Base-by-base conservation (phyloP, 139 green algal genomes). In the Mychonastes homosphaera region DNA sequence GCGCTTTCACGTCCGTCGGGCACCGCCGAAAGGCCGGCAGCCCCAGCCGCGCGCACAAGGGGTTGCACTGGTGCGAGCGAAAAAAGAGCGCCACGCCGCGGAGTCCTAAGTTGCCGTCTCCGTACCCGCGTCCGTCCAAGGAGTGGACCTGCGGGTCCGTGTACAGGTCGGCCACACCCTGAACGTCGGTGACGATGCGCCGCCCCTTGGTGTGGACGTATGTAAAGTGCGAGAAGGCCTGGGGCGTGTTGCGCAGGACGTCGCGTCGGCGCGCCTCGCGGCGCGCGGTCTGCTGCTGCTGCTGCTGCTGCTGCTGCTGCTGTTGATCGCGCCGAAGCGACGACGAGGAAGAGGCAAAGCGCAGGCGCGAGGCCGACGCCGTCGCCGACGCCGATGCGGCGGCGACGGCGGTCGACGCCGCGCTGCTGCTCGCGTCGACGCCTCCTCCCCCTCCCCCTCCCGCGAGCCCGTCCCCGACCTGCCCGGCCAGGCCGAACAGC, bases 61-160 rank as follows among this genome's bases (percentile, higher is more conserved):
- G 35, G 56, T 76, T 79, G 70, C 75, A 82, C 56, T 73, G 63
- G 53, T 82, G 74, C 3, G 54, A 64, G 15, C 64, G 29, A 64
- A 82, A 82, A 56, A 82, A 79, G 29, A 79, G 64, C 35, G 63
- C 70, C 67, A 77, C 72, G 48, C 74, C 53, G 28, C 55, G 49
- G 32, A 54, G 16, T 1, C 64, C 59, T 36, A 73, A 60, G 44
- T 73, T 69, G 57, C 65, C 65, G 27, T 59, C 58, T 0, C 67
- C 72, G 56, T 67, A 73, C 13, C 63, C 66, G 21, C 51, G 23
- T 12, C 72, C 66, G 46, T 71, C 67, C 55, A 67, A 29, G 2
- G 62, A 71, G 67, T 76, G 63, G 16, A 76, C 63, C 56, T 78
- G 68, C 3, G 71, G 71, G 47, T 79, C 65, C 0, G 74, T 81